phyloP scores from a whole-genome alignment of 1,139 yeast genomes.

The Scheffersomyces cryptocercus region DNA sequence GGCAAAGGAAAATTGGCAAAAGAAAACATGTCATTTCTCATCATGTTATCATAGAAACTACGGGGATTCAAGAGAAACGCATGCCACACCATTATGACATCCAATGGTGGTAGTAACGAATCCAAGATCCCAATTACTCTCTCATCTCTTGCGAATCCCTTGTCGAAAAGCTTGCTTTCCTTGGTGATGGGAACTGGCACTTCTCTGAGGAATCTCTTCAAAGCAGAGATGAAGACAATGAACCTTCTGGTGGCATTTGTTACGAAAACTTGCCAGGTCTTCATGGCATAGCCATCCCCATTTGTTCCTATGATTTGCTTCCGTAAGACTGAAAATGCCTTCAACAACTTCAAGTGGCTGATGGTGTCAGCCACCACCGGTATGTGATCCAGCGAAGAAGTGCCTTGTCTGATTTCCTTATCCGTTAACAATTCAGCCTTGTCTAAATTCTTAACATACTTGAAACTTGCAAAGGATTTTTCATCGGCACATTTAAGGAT shows the following conservation, averaged over 20 bases:
- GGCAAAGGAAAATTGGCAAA: slow-evolving; percentile 27
- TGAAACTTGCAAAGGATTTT: not conserved
- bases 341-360: slow-evolving; percentile 33
- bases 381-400: slow-evolving; percentile 3
- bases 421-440: too few species aligned
- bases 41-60: slow-evolving; percentile 25
- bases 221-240: slow-evolving; percentile 24
- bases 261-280: slow-evolving; percentile 32
- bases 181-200: not conserved
- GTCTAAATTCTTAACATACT: not conserved
- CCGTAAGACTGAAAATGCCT: slow-evolving; percentile 27
- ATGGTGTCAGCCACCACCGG: slow-evolving; percentile 14
- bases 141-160: slow-evolving; percentile 2
- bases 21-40: slow-evolving; percentile 19
- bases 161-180: slow-evolving; percentile 4
- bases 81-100: slow-evolving; percentile 41
- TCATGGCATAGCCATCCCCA: slow-evolving; percentile 4
- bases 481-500: not conserved
- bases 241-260: slow-evolving; percentile 32
- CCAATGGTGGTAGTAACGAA: slow-evolving; percentile 28
- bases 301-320: slow-evolving; percentile 7
- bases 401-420: too few species aligned
- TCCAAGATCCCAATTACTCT: slow-evolving; percentile 2
- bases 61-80: slow-evolving; percentile 25
- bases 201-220: slow-evolving; percentile 5